Evolutionary conservation across 768 basidiomycete species (phyloP).

Genomic region (Boletus eberwhitei): DNA sequence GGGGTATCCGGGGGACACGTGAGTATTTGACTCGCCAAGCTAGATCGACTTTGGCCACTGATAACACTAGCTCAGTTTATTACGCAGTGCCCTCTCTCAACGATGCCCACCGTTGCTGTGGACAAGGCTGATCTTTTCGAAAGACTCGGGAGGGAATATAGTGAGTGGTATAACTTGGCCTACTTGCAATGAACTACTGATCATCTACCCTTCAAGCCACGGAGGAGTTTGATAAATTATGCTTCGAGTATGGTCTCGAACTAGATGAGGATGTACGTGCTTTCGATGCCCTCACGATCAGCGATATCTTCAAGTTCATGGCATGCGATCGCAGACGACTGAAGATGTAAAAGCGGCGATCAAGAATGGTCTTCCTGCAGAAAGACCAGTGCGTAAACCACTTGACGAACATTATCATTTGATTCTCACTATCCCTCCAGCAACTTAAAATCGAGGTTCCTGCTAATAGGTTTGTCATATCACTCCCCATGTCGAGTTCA

Average conservation of each 20-base stretch:
- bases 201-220: constrained; percentile 54
- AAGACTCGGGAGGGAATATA: constrained; percentile 77
- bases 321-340: constrained; percentile 63
- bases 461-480: constrained; percentile 74
- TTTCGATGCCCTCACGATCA: background rate
- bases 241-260: constrained; percentile 97
- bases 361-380: constrained; percentile 81
- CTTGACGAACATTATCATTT: background rate
- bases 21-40: background rate
- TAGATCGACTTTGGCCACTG: background rate
- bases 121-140: constrained; percentile 95
- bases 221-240: constrained; percentile 91
- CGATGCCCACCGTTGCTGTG: constrained; percentile 93
- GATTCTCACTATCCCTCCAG: constrained; percentile 36
- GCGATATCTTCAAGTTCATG: background rate
- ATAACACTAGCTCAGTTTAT: background rate
- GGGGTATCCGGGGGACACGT: constrained; percentile 22
- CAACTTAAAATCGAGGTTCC: constrained; percentile 99
- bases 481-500: background rate
- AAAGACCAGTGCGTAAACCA: constrained; percentile 62
- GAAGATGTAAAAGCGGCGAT: constrained; percentile 77
- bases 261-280: constrained; percentile 91
- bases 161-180: constrained; percentile 40
- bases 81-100: background rate
- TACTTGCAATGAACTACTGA: constrained; percentile 9